Evolutionary conservation across 345 rosid genomes (phyloP), one percentile per base, ranked within the genome.

Genomic region (Hibiscus mutabilis): DNA sequence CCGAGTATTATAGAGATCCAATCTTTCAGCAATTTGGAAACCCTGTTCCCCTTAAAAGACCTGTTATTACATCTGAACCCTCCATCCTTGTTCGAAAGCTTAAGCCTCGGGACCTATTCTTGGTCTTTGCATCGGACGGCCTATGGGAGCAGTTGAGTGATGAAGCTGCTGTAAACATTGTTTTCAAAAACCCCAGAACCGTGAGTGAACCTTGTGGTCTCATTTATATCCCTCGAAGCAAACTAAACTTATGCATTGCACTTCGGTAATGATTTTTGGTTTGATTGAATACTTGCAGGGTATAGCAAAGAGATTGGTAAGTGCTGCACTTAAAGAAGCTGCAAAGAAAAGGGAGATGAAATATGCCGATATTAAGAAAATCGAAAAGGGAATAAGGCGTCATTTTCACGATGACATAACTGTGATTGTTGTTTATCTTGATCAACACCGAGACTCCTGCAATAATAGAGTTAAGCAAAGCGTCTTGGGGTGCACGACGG

Each of bases 71-170:
- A 74, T 95, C 97, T 13, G 98, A 94, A 74, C 98, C 98, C 5
- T 87, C 98, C 14, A 79, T 94, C 40, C 75, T 89, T 70, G 81
- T 78, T 22, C 83, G 96, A 77, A 78, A 89, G 84, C 89, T 91
- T 29, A 85, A 72, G 75, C 83, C 89, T 75, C 84, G 88, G 31
- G 98, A 94, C 83, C 74, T 82, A 62, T 94, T 94, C 80, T 81
- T 94, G 70, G 88, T 93, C 75, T 93, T 93, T 86, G 98, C 98
- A 80, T 91, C 98, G 12, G 98, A 93, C 77, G 98, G 98, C 82
- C 93, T 94, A 46, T 94, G 98, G 98, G 98, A 94, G 79, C 97
- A 94, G 72, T 84, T 94, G 79, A 88, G 82, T 25, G 98, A 94
- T 73, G 84, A 91, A 84, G 83, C 84, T 53, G 98, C 95, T 0